Evolutionary conservation across 2,329 filamentous ascomycete genomes (phyloP).

Genomic region (Lizonia empirigonia): DNA sequence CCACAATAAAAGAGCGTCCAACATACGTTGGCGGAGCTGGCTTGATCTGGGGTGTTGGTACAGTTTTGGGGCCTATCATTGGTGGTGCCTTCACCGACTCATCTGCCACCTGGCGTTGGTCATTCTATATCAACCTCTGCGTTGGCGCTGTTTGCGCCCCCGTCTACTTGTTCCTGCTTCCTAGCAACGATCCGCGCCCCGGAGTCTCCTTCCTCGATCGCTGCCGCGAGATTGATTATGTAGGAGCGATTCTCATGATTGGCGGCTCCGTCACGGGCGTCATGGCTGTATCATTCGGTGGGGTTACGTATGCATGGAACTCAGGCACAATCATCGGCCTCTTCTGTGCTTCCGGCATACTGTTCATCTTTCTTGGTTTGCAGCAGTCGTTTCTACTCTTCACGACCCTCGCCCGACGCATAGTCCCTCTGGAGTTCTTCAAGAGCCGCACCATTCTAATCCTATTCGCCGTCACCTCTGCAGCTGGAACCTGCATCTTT

Average conservation of each 20-base stretch:
- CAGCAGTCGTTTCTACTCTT: constrained; percentile 48
- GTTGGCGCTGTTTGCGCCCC: constrained; percentile 53
- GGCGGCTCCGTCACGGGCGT: constrained; percentile 52
- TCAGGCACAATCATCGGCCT: constrained; percentile 52
- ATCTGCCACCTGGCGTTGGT: constrained; percentile 36
- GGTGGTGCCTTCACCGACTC: constrained; percentile 37
- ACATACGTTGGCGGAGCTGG: constrained; percentile 42
- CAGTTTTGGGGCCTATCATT: constrained; percentile 38
- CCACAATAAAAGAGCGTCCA: constrained; percentile 32
- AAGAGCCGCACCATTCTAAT: too few relatives aligned
- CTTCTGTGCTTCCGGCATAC: constrained; percentile 53
- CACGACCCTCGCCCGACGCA: too few relatives aligned
- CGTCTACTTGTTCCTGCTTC: constrained; percentile 20
- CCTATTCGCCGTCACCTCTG: too few relatives aligned
- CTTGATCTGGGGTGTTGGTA: constrained; percentile 52
- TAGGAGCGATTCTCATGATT: constrained; percentile 54
- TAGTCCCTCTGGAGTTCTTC: too few relatives aligned
- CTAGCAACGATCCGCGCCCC: constrained; percentile 7
- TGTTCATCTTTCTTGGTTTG: constrained; percentile 51
- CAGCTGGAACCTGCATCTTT: too few relatives aligned
- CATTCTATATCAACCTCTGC: constrained; percentile 62
- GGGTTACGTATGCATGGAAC: constrained; percentile 56
- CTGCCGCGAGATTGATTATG: constrained; percentile 21
- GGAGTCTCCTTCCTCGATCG: neutral
- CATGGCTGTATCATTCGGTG: constrained; percentile 60